Conservation (phyloP, 2,329 filamentous ascomycete genomes). For the Monosporascus sp. region DNA sequence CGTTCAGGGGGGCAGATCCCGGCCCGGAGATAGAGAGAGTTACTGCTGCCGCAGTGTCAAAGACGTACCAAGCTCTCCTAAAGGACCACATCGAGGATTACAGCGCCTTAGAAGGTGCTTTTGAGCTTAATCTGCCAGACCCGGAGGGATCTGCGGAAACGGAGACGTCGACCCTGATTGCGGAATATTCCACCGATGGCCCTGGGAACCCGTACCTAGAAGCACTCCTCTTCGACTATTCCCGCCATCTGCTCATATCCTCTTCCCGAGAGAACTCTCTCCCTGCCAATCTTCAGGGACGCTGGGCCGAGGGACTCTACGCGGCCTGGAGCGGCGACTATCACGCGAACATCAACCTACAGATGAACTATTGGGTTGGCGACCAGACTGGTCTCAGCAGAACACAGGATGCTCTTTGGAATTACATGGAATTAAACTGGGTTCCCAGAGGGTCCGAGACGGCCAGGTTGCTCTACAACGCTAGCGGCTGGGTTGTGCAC, state of each 20-base stretch:
- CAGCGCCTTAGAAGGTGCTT: constrained; percentile 29
- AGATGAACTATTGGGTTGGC: constrained; percentile 57
- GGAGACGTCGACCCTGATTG: constrained; percentile 31
- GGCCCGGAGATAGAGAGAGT: constrained; percentile 28
- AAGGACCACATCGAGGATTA: constrained; percentile 36
- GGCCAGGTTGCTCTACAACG: constrained; percentile 47
- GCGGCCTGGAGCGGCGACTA: constrained; percentile 51
- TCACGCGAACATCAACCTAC: constrained; percentile 53
- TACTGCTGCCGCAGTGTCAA: constrained; percentile 26
- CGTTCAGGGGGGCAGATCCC: constrained; percentile 44
- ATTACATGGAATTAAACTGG: constrained; percentile 49
- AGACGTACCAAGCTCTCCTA: constrained; percentile 26
- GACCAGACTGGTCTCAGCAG: constrained; percentile 45
- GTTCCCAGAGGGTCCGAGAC: constrained; percentile 47
- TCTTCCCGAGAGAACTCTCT: constrained; percentile 45
- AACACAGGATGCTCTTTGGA: constrained; percentile 41
- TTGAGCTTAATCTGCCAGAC: constrained; percentile 41
- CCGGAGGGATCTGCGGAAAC: constrained; percentile 30
- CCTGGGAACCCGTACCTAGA: constrained; percentile 46
- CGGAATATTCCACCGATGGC: constrained; percentile 23
- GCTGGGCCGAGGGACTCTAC: constrained; percentile 40
- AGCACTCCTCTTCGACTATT: constrained; percentile 46
- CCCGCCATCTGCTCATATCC: constrained; percentile 48
- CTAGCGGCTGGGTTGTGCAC: constrained; percentile 50
- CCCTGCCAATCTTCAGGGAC: constrained; percentile 51